Conservation (phyloP, 2,329 filamentous ascomycete genomes). For the Tothia fuscella region DNA sequence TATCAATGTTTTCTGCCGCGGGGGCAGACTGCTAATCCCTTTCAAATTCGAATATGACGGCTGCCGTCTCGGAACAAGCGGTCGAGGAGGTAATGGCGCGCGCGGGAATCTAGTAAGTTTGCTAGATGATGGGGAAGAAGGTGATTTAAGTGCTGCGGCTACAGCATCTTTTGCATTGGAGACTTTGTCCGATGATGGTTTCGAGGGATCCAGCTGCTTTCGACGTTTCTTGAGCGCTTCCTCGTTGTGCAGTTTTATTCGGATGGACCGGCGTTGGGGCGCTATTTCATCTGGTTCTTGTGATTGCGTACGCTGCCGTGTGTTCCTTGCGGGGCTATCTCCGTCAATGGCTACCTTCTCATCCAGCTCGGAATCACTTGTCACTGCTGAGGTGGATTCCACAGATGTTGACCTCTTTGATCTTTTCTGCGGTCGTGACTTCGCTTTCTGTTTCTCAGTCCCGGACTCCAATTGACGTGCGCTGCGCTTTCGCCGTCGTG, state of each 20-base stretch:
- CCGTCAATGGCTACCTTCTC: slow-evolving; percentile 22
- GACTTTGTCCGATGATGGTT: slow-evolving; percentile 15
- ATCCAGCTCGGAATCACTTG: slow-evolving; percentile 56
- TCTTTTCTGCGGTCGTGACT: slow-evolving; percentile 16
- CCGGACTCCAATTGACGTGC: slow-evolving; percentile 1
- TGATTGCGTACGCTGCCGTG: slow-evolving; percentile 47
- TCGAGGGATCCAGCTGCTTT: slow-evolving; percentile 49
- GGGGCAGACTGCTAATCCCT: background rate
- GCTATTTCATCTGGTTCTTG: slow-evolving; percentile 47
- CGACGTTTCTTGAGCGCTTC: slow-evolving; percentile 56
- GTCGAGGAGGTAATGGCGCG: slow-evolving; percentile 76
- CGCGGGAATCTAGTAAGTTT: slow-evolving; percentile 78
- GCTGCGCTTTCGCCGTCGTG: slow-evolving; percentile 8
- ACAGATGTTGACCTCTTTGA: slow-evolving; percentile 29
- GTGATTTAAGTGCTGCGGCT: slow-evolving; percentile 77
- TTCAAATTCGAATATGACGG: slow-evolving; percentile 58
- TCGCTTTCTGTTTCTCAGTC: slow-evolving; percentile 8
- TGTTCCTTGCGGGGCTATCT: slow-evolving; percentile 40
- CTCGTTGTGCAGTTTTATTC: slow-evolving; percentile 80
- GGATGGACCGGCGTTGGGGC: slow-evolving; percentile 66
- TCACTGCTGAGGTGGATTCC: slow-evolving; percentile 45
- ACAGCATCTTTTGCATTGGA: slow-evolving; percentile 25
- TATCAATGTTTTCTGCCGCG: slow-evolving; percentile 73
- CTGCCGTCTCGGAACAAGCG: slow-evolving; percentile 77
- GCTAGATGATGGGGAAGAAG: slow-evolving; percentile 64